Base-by-base conservation (phyloP, 164 flowering plant genomes). In the Euptelea pleiosperma region DNA sequence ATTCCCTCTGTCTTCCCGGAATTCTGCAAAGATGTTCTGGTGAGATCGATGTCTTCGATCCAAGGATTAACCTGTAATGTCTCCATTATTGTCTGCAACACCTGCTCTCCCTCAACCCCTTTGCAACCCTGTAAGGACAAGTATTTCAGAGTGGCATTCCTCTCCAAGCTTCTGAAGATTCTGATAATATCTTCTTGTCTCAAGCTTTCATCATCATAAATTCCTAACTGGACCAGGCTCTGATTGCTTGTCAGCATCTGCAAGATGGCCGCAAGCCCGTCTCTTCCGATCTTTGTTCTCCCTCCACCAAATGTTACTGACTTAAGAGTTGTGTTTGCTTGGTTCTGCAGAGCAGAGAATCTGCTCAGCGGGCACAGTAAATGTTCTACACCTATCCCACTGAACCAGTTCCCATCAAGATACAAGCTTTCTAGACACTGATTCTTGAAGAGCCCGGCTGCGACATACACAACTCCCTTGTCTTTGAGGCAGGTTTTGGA, bases 381-480 rank as follows among this genome's bases (percentile, higher is more conserved):
- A 73, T 93, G 97, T 47, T 93, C 99, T 0, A 90, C 75, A 1
- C 92, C 99, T 8, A 79, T 50, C 4, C 91, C 94, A 22, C 79
- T 50, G 50, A 86, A 93, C 79, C 78, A 70, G 71, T 90, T 93
- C 39, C 91, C 91, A 65, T 84, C 83, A 26, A 93, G 69, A 50
- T 71, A 64, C 58, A 93, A 74, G 47, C 62, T 83, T 52, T 88
- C 77, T 69, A 93, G 58, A 8, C 62, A 59, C 53, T 63, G 63
- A 70, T 93, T 90, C 75, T 80, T 88, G 76, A 90, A 90, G 2
- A 93, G 83, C 52, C 94, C 97, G 4, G 97, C 94, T 52, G 95
- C 91, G 26, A 93, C 73, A 71, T 93, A 90, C 4, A 93, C 83
- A 21, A 82, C 77, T 26, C 81, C 97, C 61, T 93, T 90, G 71